Base-by-base conservation (phyloP, 805 yeast genomes). In the Tetrapisispora iriomotensis region DNA sequence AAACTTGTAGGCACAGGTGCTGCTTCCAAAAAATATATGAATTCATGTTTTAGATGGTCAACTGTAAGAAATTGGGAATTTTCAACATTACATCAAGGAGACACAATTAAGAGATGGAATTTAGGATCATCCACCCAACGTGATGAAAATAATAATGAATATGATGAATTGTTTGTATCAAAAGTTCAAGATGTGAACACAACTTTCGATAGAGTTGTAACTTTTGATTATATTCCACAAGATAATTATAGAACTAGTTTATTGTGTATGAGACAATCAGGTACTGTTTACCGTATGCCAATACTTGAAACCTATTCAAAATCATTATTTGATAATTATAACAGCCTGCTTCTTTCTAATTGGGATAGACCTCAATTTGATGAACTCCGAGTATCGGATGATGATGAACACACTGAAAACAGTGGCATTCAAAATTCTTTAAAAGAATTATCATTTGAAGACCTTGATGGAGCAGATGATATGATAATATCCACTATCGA, bases 251-350 rank as follows among this genome's bases (percentile, higher is more conserved):
- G 75, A 1, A 71, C 82, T 8, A 77, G 80, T 48, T 68, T 84
- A 41, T 76, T 88, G 22, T 87, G 96, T 58, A 81, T 88, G 82
- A 68, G 96, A 46, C 94, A 85, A 51, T 82, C 94, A 1, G 96
- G 96, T 3, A 80, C 84, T 38, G 78, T 87, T 0, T 87, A 82
- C 59, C 68, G 81, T 42, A 83, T 83, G 88, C 73, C 80, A 0
- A 82, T 80, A 0, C 61, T 67, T 1, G 90, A 83, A 53, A 72
- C 82, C 36, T 77, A 77, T 24, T 75, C 76, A 27, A 67, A 77
- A 8, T 55, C 82, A 8, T 67, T 65, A 13, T 82, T 87, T 59
- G 82, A 77, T 48, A 75, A 90, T 1, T 72, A 67, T 48, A 82
- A 82, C 51, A 85, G 79, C 39, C 59, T 82, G 26, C 65, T 79